Percentiles rank a stretch among this genome's conserved stretches.
Conservation (phyloP, 331 rosid species). For the Malus hybrid region DNA sequence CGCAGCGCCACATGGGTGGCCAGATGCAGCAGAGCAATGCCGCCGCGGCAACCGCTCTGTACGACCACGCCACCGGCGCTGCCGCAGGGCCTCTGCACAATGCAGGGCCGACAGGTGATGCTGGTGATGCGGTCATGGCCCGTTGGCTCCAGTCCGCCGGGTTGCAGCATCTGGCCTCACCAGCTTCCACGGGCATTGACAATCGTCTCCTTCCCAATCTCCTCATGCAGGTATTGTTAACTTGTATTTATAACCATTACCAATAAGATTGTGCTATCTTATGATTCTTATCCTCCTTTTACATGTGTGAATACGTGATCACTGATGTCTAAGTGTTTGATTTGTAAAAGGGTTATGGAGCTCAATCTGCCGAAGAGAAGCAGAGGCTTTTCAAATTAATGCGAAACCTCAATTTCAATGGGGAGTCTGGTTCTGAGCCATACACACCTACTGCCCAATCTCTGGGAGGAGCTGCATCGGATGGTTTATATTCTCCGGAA, state of each 20-base stretch:
- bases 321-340: constrained; percentile 1
- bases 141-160: constrained; percentile 99
- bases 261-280: background rate
- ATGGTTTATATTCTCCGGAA: constrained; percentile 75
- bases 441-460: constrained; percentile 56
- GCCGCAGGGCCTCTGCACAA: constrained; percentile 54
- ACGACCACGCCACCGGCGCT: constrained; percentile 56
- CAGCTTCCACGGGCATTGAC: constrained; percentile 76
- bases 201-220: constrained; percentile 87
- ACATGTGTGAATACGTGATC: background rate
- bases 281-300: background rate
- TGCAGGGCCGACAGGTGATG: constrained; percentile 63
- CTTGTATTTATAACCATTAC: background rate
- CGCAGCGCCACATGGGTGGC: constrained; percentile 99
- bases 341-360: constrained; percentile 74
- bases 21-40: constrained; percentile 99
- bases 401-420: constrained; percentile 89
- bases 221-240: constrained; percentile 69
- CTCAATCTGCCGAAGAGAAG: constrained; percentile 97
- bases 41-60: constrained; percentile 68
- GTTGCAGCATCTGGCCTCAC: constrained; percentile 99
- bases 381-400: constrained; percentile 86
- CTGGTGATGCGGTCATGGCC: constrained; percentile 99
- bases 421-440: constrained; percentile 85
- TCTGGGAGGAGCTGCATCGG: constrained; percentile 57